Evolutionary conservation across 208 protist species (phyloP).

Genomic region (Acanthamoeba sp.): DNA sequence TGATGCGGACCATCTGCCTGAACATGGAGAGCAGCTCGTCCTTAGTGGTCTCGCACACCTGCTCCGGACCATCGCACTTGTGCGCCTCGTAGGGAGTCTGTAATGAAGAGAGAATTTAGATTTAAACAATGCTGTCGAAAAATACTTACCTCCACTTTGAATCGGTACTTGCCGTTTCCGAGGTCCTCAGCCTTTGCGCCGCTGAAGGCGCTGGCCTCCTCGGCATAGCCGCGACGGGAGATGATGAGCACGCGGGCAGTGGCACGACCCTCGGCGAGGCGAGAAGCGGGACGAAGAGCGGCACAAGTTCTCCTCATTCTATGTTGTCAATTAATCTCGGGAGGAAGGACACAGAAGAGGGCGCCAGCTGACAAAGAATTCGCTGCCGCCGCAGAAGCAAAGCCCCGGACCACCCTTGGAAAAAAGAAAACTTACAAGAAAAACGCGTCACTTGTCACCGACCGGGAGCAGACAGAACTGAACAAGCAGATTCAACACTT

Average conservation of each 20-base stretch:
- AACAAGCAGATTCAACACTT: too few relatives aligned
- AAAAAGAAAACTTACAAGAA: background rate
- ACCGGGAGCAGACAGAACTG: too few relatives aligned
- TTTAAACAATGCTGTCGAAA: background rate
- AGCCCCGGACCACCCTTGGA: background rate
- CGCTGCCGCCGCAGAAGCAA: background rate
- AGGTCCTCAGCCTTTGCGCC: slow-evolving; percentile 59
- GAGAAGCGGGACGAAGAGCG: background rate
- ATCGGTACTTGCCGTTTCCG: slow-evolving; percentile 62
- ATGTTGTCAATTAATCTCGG: background rate
- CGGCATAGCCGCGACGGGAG: slow-evolving; percentile 37
- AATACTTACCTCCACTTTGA: slow-evolving; percentile 39
- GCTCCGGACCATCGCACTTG: slow-evolving; percentile 66
- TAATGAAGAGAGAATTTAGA: background rate
- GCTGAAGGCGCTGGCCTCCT: slow-evolving; percentile 52
- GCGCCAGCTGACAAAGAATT: background rate
- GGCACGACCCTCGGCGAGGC: background rate
- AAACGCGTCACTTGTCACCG: background rate
- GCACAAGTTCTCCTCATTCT: slow-evolving; percentile 10
- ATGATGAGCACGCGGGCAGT: slow-evolving; percentile 31
- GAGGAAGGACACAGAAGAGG: background rate
- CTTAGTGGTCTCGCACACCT: slow-evolving; percentile 71
- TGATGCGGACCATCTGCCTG: slow-evolving; percentile 94
- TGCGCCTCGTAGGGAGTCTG: slow-evolving; percentile 63
- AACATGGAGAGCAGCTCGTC: slow-evolving; percentile 89